Conservation (phyloP, 306 rosid species). For the Ochetophila trinervis region DNA sequence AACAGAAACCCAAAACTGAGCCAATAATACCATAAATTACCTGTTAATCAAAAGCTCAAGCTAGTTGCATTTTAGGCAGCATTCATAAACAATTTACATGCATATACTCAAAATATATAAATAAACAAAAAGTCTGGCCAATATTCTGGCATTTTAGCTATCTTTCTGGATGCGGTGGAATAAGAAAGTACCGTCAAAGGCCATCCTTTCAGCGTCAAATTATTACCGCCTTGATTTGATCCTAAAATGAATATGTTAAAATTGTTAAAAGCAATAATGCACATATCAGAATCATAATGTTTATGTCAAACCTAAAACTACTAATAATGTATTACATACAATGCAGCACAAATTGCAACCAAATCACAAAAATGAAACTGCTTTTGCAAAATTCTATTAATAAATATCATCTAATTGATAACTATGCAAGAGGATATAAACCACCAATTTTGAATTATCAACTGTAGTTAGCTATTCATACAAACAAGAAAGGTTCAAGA, state of each 20-base stretch:
- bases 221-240: conserved; percentile 51
- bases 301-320: background rate
- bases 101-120: too few species aligned
- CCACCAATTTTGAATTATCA: background rate
- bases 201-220: conserved; percentile 67
- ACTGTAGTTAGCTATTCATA: too few species aligned
- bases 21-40: background rate
- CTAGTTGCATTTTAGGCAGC: conserved; percentile 4
- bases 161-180: background rate
- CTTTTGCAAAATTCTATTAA: background rate
- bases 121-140: background rate
- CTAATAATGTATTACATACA: background rate
- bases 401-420: background rate
- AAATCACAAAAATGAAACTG: background rate
- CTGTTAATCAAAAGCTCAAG: background rate
- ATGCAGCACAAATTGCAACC: background rate
- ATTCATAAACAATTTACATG: background rate
- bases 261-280: conserved; percentile 20
- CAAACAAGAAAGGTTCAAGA: background rate
- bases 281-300: conserved; percentile 3
- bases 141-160: background rate
- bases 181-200: conserved; percentile 49
- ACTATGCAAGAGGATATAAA: background rate
- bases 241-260: conserved; percentile 40
- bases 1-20: background rate